Percentiles rank a stretch among this genome's conserved stretches.
Evolutionary conservation across 2,329 filamentous ascomycete species (phyloP).

Genomic region (Colletotrichum tanaceti): DNA sequence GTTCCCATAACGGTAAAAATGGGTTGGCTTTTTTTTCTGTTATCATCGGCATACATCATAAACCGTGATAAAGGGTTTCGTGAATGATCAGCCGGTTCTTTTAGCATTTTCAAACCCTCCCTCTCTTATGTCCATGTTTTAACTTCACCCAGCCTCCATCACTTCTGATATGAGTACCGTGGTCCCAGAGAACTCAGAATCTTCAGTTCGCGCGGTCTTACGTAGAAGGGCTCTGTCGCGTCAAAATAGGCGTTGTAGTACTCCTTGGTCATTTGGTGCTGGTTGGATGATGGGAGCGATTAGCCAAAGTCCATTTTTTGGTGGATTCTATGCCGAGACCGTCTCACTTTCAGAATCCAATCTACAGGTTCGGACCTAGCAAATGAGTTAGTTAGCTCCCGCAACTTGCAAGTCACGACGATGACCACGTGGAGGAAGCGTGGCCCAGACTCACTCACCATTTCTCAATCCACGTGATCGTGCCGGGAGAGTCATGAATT

Average conservation of each 20-base stretch:
- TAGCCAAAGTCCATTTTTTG: rapidly evolving
- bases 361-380: conserved; percentile 31
- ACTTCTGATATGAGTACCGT: conserved; percentile 26
- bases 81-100: too few species aligned
- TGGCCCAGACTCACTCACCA: background rate
- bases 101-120: too few species aligned
- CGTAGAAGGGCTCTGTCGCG: conserved; percentile 34
- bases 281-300: rapidly evolving
- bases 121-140: too few species aligned
- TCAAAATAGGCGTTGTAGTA: conserved; percentile 37
- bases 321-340: background rate
- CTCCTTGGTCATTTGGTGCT: conserved; percentile 38
- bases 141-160: background rate
- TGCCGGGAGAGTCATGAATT: conserved; percentile 31
- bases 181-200: conserved; percentile 32
- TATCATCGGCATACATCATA: too few species aligned
- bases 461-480: conserved; percentile 38
- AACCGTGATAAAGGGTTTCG: too few species aligned
- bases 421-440: rapidly evolving
- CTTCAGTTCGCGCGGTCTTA: conserved; percentile 26
- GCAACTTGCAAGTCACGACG: rapidly evolving
- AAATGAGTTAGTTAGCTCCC: background rate
- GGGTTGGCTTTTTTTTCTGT: rapidly evolving
- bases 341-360: conserved; percentile 34
- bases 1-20: too few species aligned